Evolutionary conservation across 2,329 filamentous ascomycete genomes (phyloP).

Genomic region (Trichoderma guizhouense): DNA sequence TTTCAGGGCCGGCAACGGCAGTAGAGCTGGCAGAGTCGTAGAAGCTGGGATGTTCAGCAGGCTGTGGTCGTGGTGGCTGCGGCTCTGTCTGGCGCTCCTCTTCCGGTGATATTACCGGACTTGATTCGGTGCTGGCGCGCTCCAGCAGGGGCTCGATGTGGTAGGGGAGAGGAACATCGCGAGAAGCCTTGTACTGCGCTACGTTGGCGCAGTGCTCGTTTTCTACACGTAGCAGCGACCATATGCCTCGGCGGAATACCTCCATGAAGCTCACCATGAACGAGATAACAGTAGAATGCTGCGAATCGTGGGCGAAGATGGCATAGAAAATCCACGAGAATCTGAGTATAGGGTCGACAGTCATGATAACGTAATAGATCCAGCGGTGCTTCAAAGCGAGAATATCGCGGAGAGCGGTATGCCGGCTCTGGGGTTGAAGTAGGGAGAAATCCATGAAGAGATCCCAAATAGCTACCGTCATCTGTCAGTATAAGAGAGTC

Average conservation of each 20-base stretch:
- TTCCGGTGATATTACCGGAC: slow-evolving; percentile 21
- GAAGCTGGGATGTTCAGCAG: background rate
- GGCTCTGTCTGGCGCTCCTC: background rate
- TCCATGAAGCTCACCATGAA: slow-evolving; percentile 79
- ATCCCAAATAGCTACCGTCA: slow-evolving; percentile 74
- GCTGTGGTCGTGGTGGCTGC: background rate
- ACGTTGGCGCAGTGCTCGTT: slow-evolving; percentile 98
- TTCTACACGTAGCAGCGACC: slow-evolving; percentile 90
- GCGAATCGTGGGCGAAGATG: slow-evolving; percentile 72
- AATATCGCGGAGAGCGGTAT: slow-evolving; percentile 69
- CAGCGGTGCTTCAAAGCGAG: slow-evolving; percentile 75
- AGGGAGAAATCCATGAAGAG: slow-evolving; percentile 94
- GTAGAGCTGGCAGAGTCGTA: slow-evolving; percentile 22
- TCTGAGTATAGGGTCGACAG: slow-evolving; percentile 77
- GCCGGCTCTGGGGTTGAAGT: slow-evolving; percentile 69
- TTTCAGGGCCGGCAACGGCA: slow-evolving; percentile 22
- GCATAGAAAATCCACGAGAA: slow-evolving; percentile 95
- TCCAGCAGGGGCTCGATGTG: slow-evolving; percentile 51
- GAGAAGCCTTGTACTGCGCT: slow-evolving; percentile 79
- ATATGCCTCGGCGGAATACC: slow-evolving; percentile 79
- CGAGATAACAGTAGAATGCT: slow-evolving; percentile 79
- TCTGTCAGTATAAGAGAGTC: background rate
- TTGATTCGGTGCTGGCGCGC: slow-evolving; percentile 37
- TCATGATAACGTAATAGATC: slow-evolving; percentile 84
- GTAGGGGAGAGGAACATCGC: slow-evolving; percentile 86